Conservation (phyloP, 2,329 filamentous ascomycete species). For the Niveomyces coronatus region DNA sequence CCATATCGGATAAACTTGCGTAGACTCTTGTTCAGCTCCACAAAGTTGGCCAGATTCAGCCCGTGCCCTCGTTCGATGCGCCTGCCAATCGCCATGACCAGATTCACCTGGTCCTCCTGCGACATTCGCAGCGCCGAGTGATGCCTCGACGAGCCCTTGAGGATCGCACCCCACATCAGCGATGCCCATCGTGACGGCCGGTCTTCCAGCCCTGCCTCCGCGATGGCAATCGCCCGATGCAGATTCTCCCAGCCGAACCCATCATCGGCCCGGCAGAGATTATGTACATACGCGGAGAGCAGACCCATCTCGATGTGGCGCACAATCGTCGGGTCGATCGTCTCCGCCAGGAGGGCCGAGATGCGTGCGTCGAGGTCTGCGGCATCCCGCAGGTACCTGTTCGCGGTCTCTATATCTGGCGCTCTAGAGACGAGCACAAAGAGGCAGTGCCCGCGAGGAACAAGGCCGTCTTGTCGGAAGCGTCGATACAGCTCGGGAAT, state of each 20-base stretch:
- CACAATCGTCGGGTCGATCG: conserved; percentile 17
- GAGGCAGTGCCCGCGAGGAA: conserved; percentile 40
- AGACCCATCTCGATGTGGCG: conserved; percentile 20
- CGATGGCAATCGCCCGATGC: conserved; percentile 21
- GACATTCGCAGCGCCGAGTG: conserved; percentile 18
- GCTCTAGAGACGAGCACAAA: conserved; percentile 46
- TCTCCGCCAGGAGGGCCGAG: conserved; percentile 13
- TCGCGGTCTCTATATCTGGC: conserved; percentile 32
- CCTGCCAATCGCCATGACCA: conserved; percentile 19
- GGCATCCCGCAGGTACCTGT: conserved; percentile 40
- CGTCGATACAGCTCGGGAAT: conserved; percentile 46
- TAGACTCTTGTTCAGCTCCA: conserved; percentile 16
- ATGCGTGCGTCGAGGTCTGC: conserved; percentile 10
- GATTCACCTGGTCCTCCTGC: conserved; percentile 19
- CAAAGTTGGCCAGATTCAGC: conserved; percentile 15
- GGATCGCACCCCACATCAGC: conserved; percentile 23
- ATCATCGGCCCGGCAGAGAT: conserved; percentile 16
- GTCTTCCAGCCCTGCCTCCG: conserved; percentile 16
- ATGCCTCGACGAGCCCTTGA: conserved; percentile 24
- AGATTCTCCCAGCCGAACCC: conserved; percentile 17
- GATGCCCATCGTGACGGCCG: conserved; percentile 19
- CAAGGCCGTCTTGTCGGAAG: conserved; percentile 42
- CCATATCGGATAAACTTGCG: conserved; percentile 16
- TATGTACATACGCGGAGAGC: conserved; percentile 40
- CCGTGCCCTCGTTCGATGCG: conserved; percentile 19